Evolutionary conservation across 2,329 filamentous ascomycete genomes (phyloP).

Genomic region (Lasiodiplodia citricola): DNA sequence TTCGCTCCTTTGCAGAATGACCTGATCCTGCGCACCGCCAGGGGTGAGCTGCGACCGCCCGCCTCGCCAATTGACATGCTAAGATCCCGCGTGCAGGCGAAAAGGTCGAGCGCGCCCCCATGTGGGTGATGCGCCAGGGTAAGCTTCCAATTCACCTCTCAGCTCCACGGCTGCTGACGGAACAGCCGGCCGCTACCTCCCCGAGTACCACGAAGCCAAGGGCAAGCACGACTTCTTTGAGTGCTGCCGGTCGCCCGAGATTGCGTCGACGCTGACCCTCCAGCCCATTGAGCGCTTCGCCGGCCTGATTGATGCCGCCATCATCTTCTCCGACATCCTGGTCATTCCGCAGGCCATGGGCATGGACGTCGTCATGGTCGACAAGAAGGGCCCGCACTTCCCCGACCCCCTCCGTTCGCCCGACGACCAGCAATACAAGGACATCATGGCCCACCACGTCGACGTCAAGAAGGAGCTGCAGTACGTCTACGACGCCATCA

Average conservation of each 20-base stretch:
- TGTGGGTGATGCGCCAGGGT: constrained; percentile 99
- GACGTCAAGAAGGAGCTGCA: constrained; percentile 83
- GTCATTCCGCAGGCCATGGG: constrained; percentile 98
- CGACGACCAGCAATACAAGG: constrained; percentile 79
- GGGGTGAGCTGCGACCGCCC: constrained; percentile 62
- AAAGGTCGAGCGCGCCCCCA: constrained; percentile 87
- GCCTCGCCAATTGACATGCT: not conserved
- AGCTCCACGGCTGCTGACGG: not conserved
- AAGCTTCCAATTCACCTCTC: constrained; percentile 35
- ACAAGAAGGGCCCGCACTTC: constrained; percentile 96
- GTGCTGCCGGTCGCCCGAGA: constrained; percentile 91
- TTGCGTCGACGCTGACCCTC: constrained; percentile 90
- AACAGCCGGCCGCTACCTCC: constrained; percentile 90
- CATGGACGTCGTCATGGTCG: constrained; percentile 98
- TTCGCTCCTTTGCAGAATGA: constrained; percentile 93
- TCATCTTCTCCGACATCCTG: constrained; percentile 98
- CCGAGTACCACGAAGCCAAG: constrained; percentile 97
- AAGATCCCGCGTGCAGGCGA: constrained; percentile 64
- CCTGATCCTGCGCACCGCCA: constrained; percentile 84
- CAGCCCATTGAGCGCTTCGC: constrained; percentile 92
- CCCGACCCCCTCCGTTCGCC: constrained; percentile 81
- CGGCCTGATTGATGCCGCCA: constrained; percentile 91
- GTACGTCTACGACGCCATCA: constrained; percentile 96
- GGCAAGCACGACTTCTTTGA: constrained; percentile 92
- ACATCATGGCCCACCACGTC: constrained; percentile 78